Conservation (phyloP, 495 filamentous ascomycete genomes). For the Schizothecium vesticola region DNA sequence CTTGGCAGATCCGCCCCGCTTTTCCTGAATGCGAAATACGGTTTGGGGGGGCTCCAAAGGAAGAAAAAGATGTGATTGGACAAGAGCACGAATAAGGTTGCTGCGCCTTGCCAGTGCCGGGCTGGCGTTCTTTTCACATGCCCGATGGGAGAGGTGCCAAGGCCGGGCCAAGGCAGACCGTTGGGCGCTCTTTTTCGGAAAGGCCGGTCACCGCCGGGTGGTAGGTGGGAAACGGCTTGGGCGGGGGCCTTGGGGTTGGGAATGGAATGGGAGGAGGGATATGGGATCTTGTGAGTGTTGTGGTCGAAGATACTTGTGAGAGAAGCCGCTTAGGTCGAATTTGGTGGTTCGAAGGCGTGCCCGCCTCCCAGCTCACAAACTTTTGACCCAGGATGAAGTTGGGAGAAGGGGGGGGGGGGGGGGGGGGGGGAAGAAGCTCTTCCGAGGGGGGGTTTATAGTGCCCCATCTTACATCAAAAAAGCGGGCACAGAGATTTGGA, state of each 20-base stretch:
- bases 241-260: no score
- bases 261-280: neutral
- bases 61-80: neutral
- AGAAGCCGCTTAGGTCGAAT: no score
- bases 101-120: neutral
- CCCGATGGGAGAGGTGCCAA: neutral
- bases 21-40: constrained; percentile 7
- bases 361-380: no score
- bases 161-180: neutral
- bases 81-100: neutral
- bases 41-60: neutral
- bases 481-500: no score
- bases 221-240: neutral
- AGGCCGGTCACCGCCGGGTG: neutral
- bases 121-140: neutral
- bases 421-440: no score
- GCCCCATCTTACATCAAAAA: no score
- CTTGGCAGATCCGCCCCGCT: neutral
- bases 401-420: no score
- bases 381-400: no score
- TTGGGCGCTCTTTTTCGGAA: neutral
- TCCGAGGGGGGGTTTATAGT: no score
- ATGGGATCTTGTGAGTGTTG: neutral
- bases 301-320: no score
- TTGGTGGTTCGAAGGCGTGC: no score